Base-by-base conservation (phyloP, 192 early-diverging fungal species). In the Coemansia sp. region DNA sequence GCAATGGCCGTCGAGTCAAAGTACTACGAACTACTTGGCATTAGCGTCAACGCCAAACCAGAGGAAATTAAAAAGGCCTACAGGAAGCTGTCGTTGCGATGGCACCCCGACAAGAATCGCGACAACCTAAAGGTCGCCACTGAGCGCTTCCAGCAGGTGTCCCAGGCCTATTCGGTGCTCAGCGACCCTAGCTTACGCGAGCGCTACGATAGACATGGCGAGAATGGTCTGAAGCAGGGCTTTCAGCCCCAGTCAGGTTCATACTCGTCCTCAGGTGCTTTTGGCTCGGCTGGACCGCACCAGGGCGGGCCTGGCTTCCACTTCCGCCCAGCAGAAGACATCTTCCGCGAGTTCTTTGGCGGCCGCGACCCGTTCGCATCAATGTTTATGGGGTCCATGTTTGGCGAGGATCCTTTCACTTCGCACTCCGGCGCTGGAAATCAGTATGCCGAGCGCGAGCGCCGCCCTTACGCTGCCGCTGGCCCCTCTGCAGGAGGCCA, bases 21-120 rank as follows among this genome's bases (percentile, higher is more conserved):
- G 24, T 90, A 88, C 75, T 94, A 94, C 78, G 84, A 87, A 12
- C 77, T 87, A 56, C 83, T 94, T 12, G 89, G 85, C 10, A 74
- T 93, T 8, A 59, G 71, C 51, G 67, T 81, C 50, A 64, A 74
- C 27, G 91, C 90, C 4, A 65, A 82, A 24, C 82, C 85, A 9
- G 85, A 84, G 31, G 88, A 94, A 52, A 76, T 94, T 54, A 92
- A 89, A 67, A 86, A 86, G 65, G 85, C 89, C 6, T 93, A 89
- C 60, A 77, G 86, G 47, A 88, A 87, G 62, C 78, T 85, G n/a
- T 86, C 91, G 7, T 76, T 87, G 56, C 90, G 83, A 63, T 88
- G 85, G 72, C 90, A 91, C 56, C 89, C 90, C 0, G 89, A 89
- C 79, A 87, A 87, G 54, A 83, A 85, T 54, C 69, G 69, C 52